Base-by-base conservation (phyloP, 2,329 filamentous ascomycete genomes). In the Purpureocillium lavendulum region DNA sequence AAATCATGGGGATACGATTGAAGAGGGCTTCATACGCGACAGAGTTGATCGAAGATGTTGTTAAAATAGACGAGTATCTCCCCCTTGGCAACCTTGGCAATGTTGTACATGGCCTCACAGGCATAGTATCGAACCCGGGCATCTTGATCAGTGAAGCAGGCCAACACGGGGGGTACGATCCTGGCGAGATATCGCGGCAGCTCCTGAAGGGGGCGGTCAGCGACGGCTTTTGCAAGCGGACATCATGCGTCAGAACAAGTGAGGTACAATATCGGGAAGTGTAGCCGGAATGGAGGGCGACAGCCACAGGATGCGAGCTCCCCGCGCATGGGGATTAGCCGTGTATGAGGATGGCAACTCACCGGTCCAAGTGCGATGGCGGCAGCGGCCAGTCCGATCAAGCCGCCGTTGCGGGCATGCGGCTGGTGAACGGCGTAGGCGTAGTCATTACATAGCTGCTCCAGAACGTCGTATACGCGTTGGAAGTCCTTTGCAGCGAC, bases 71-170 rank as follows among this genome's bases (percentile, higher is more conserved):
- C 77, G 48, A 98, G 65, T 15, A 98, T 92, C 64, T 98, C 92
- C 30, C 94, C 92, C 65, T 98, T 98, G 44, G 90, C 92, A 35
- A 98, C 92, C 66, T 98, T 98, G 56, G 92, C 89, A 57, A 98
- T 98, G 64, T 98, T 98, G 67, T 98, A 98, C 92, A 98, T 98
- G 62, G 89, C 94, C 69, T 98, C 92, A 65, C 92, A 98, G 17
- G 92, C 92, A 65, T 98, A 98, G 62, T 98, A 98, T 48, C 92
- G 79, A 26, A 97, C 92, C 42, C 92, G 79, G 21, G 92, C 89
- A 82, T 98, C 92, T 68, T 97, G 92, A 52, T 98, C 94, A 42
- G 86, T 87, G 64, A 98, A 98, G 69, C 94, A 98, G 38, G 92
- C 92, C 34, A 98, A 75, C 5, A 98, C 92, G 3, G 94, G 94